Evolutionary conservation across 768 basidiomycete species (phyloP).

Genomic region (Nidula microcarpa): DNA sequence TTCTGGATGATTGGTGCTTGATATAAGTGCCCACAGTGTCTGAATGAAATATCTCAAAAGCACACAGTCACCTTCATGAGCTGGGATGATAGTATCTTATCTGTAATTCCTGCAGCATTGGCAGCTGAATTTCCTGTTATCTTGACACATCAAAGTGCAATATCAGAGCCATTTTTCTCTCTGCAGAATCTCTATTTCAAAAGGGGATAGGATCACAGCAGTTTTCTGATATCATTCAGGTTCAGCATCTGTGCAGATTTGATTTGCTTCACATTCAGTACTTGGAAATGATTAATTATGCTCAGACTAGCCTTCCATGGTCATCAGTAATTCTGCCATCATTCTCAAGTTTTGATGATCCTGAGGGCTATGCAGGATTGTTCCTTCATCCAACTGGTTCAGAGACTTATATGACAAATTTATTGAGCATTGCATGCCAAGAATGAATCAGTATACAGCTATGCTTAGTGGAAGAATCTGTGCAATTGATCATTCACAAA

Average conservation of each 20-base stretch:
- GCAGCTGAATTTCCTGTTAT: neutral
- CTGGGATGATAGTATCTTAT: conserved; percentile 5
- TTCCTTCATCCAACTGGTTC: neutral
- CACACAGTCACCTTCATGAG: conserved; percentile 2
- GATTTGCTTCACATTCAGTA: neutral
- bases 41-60: neutral
- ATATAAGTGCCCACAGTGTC: conserved; percentile 5
- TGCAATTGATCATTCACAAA: conserved; percentile 19
- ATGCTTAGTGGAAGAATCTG: conserved; percentile 14
- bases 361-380: neutral
- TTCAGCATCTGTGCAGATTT: neutral
- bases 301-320: neutral
- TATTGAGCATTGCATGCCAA: conserved; percentile 2
- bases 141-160: neutral
- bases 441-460: conserved; percentile 18
- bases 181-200: neutral
- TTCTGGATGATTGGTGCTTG: conserved; percentile 11
- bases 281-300: neutral
- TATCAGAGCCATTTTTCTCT: neutral
- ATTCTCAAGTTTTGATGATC: neutral
- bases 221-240: neutral
- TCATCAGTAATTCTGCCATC: neutral
- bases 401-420: neutral
- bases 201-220: neutral
- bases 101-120: conserved; percentile 1